Conservation (phyloP, 306 rosid genomes). For the apple (Malus domestica) region DNA sequence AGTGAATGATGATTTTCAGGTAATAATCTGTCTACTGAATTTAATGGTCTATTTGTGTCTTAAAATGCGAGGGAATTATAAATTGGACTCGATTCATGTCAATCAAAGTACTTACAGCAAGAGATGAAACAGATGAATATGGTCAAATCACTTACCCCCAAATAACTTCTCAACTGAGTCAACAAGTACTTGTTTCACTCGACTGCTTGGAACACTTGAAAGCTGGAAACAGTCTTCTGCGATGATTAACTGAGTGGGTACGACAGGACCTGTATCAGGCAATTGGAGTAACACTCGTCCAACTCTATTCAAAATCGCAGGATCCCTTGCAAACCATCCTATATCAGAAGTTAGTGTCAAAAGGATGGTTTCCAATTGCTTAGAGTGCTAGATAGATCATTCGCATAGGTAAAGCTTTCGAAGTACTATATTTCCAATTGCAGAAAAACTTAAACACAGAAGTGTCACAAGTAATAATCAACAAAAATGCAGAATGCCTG, state of each 20-base stretch:
- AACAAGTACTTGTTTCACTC: slow-evolving; percentile 25
- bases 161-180: slow-evolving; percentile 51
- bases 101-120: not conserved
- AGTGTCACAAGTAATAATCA: not conserved
- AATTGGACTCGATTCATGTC: not conserved
- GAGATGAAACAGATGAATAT: not conserved
- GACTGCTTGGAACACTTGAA: slow-evolving; percentile 49
- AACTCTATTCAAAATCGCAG: slow-evolving; percentile 47
- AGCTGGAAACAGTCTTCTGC: slow-evolving; percentile 88
- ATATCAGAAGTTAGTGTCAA: slow-evolving; percentile 30
- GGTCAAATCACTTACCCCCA: slow-evolving; percentile 48
- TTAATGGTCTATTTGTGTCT: not conserved
- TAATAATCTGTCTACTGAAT: not conserved
- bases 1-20: not conserved
- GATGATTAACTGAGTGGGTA: slow-evolving; percentile 47
- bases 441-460: not conserved
- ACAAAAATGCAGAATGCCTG: not conserved
- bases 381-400: not conserved
- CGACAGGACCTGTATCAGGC: slow-evolving; percentile 30
- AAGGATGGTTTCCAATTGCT: not conserved
- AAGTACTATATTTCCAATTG: not conserved
- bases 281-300: slow-evolving; percentile 54
- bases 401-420: not conserved
- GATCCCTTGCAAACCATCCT: slow-evolving; percentile 98
- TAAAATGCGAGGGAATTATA: not conserved